phyloP scores from a whole-genome alignment of 1,284 basidiomycete species.

The Rhodotorula sp. region DNA sequence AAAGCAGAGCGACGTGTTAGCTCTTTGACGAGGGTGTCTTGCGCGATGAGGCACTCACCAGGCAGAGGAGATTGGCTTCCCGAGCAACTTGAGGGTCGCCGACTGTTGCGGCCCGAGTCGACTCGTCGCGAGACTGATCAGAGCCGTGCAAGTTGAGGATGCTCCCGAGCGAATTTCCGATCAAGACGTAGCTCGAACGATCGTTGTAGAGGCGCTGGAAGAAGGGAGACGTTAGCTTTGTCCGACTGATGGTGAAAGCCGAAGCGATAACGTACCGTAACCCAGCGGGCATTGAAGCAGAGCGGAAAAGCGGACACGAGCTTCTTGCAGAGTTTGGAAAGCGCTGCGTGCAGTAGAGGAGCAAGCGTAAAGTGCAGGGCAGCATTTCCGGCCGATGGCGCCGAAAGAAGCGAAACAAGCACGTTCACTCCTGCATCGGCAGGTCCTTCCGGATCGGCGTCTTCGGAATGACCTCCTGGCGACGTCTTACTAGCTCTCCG shows the following conservation, averaged over 20 bases:
- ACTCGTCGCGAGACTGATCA: neutral
- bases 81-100: neutral
- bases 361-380: conserved; percentile 24
- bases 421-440: neutral
- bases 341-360: neutral
- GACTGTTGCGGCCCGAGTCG: neutral
- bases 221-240: neutral
- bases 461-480: neutral
- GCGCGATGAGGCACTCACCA: neutral
- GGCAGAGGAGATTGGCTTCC: neutral
- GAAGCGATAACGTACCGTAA: neutral
- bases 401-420: conserved; percentile 2
- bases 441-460: neutral
- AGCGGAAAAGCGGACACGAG: conserved; percentile 18
- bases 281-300: conserved; percentile 26
- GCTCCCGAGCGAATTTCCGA: conserved; percentile 8
- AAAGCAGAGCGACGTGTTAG: neutral
- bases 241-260: too few species aligned
- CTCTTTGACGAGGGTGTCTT: neutral
- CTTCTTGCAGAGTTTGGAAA: conserved; percentile 1
- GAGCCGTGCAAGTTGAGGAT: conserved; percentile 1
- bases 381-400: neutral
- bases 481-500: neutral
- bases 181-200: neutral
- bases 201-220: conserved; percentile 22